These are phyloP conservation scores for Tremella yokohamensis DNA, from an alignment of 768 basidiomycete genomes.

Conservation along the genomic window DNA sequence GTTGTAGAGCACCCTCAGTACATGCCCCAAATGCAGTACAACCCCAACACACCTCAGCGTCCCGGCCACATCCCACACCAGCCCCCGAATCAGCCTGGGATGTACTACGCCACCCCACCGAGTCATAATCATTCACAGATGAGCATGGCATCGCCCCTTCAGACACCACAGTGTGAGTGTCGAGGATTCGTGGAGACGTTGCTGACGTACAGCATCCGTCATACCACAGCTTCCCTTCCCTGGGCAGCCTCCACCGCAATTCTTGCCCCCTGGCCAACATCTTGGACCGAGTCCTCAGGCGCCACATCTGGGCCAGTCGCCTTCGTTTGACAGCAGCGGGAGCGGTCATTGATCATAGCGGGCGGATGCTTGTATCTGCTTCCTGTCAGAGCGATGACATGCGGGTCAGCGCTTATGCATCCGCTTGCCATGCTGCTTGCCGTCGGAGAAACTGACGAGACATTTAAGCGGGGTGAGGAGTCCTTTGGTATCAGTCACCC, in stretches of 20 bases:
- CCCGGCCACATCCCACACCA: slow-evolving; percentile 17
- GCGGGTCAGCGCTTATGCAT: too few relatives aligned
- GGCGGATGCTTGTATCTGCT: too few relatives aligned
- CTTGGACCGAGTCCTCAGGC: neutral
- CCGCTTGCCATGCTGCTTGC: too few relatives aligned
- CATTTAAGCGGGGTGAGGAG: too few relatives aligned
- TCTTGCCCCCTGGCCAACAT: neutral
- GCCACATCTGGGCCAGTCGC: neutral
- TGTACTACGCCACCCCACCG: slow-evolving; percentile 13
- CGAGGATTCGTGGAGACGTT: neutral
- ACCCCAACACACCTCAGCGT: slow-evolving; percentile 28
- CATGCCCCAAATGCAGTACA: slow-evolving; percentile 38
- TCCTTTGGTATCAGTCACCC: too few relatives aligned
- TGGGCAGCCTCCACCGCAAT: slow-evolving; percentile 9
- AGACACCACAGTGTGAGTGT: slow-evolving; percentile 43
- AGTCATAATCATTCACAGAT: slow-evolving; percentile 11
- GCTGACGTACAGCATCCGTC: slow-evolving; percentile 11
- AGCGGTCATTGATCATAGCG: neutral
- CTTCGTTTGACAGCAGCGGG: neutral
- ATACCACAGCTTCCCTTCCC: slow-evolving; percentile 30
- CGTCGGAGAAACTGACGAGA: too few relatives aligned
- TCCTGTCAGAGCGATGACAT: too few relatives aligned
- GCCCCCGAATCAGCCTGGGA: slow-evolving; percentile 8
- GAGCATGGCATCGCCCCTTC: slow-evolving; percentile 26
- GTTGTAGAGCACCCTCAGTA: slow-evolving; percentile 30